A percentile compares a stretch with the other conserved stretches of the same genome.
Conservation (phyloP, 352 stramenopile species). For the Vaucheria bursata region DNA sequence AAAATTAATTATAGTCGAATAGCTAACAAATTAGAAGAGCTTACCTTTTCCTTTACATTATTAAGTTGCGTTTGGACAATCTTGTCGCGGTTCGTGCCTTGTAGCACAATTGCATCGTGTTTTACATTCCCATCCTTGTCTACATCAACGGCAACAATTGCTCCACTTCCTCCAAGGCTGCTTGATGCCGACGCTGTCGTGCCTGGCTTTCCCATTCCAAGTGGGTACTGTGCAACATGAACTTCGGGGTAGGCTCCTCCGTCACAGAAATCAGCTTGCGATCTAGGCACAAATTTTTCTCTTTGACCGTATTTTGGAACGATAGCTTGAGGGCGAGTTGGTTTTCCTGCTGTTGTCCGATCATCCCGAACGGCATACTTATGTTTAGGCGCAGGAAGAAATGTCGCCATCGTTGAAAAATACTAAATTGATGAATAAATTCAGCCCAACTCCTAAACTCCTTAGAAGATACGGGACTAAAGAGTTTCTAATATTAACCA, state of each 20-base stretch:
- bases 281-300: constrained; percentile 49
- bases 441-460: too few species aligned
- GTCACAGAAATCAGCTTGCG: constrained; percentile 97
- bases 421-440: too few species aligned
- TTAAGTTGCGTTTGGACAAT: constrained; percentile 83
- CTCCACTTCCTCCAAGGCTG: constrained; percentile 48
- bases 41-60: constrained; percentile 65
- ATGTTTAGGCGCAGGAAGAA: constrained; percentile 35
- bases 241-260: constrained; percentile 96
- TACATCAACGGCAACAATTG: constrained; percentile 82
- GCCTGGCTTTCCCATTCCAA: constrained; percentile 66
- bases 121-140: constrained; percentile 74
- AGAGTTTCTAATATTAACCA: too few species aligned
- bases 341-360: neutral
- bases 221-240: constrained; percentile 88
- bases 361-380: constrained; percentile 36
- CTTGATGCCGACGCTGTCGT: neutral
- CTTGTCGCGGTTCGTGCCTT: constrained; percentile 83
- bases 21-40: constrained; percentile 45
- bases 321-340: neutral
- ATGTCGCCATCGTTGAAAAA: constrained; percentile 28
- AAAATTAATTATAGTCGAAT: constrained; percentile 7
- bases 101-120: constrained; percentile 94
- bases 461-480: too few species aligned
- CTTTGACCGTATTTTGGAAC: constrained; percentile 48